A percentile compares a stretch with the other conserved stretches of the same genome.
Evolutionary conservation across 495 filamentous ascomycete species (phyloP).

Genomic region (Daldinia childiae): DNA sequence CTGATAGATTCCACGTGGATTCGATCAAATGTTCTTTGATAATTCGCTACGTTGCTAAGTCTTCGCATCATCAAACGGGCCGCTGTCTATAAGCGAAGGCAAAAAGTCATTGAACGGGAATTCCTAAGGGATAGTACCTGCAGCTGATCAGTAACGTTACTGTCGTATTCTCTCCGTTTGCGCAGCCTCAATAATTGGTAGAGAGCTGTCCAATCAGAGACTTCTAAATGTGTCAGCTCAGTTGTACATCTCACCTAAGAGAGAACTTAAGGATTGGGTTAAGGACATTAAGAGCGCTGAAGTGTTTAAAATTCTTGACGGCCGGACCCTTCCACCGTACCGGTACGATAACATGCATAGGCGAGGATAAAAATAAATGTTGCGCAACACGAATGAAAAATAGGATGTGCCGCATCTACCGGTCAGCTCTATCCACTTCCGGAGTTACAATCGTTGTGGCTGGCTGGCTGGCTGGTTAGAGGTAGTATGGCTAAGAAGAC

Average conservation of each 20-base stretch:
- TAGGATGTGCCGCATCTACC: constrained; percentile 1
- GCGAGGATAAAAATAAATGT: constrained; percentile 29
- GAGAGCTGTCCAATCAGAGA: constrained; percentile 15
- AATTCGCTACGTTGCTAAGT: neutral
- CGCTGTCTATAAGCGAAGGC: neutral
- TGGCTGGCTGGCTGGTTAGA: neutral
- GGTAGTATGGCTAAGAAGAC: constrained; percentile 9
- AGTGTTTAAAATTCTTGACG: neutral
- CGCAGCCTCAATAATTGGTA: constrained; percentile 15
- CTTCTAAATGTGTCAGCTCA: neutral
- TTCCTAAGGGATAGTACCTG: neutral
- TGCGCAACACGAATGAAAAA: constrained; percentile 20
- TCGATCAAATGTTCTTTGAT: neutral
- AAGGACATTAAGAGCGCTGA: neutral
- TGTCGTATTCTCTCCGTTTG: constrained; percentile 17
- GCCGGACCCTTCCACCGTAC: constrained; percentile 21
- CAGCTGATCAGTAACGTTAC: constrained; percentile 33
- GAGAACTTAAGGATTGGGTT: neutral
- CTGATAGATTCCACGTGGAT: neutral
- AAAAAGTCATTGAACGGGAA: neutral
- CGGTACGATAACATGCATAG: constrained; percentile 33
- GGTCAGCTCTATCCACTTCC: constrained; percentile 12
- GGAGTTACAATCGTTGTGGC: neutral
- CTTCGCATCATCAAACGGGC: too few species aligned
- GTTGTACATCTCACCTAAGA: neutral